Conservation (phyloP, 1,139 yeast genomes). For the Kluyveromyces sp. region DNA sequence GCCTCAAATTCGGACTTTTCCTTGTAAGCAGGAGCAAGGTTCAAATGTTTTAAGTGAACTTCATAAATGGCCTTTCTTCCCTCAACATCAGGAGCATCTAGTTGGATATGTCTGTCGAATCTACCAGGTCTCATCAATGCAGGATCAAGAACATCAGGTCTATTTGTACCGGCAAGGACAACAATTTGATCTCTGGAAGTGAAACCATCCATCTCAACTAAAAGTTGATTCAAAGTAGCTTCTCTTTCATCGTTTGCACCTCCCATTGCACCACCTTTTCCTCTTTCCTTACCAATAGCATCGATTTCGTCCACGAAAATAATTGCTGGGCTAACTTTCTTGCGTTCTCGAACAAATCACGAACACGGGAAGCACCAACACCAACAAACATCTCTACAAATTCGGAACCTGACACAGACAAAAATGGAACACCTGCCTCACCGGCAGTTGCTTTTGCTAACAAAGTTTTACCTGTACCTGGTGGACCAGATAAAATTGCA, state of each 20-base stretch:
- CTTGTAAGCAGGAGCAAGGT: slow-evolving; percentile 31
- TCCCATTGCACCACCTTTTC: slow-evolving; percentile 67
- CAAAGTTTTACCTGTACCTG: slow-evolving; percentile 97
- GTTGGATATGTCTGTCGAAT: slow-evolving; percentile 86
- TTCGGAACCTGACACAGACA: slow-evolving; percentile 95
- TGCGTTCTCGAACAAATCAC: slow-evolving; percentile 89
- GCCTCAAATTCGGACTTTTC: slow-evolving; percentile 34
- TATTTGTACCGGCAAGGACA: slow-evolving; percentile 93
- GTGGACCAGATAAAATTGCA: slow-evolving; percentile 96
- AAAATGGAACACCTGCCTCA: slow-evolving; percentile 95
- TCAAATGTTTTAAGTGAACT: slow-evolving; percentile 71
- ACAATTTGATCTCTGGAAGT: slow-evolving; percentile 86
- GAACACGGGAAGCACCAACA: slow-evolving; percentile 96
- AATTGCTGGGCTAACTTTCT: slow-evolving; percentile 84
- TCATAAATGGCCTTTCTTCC: slow-evolving; percentile 89
- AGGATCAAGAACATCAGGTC: slow-evolving; percentile 86
- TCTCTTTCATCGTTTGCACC: slow-evolving; percentile 96
- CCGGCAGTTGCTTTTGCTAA: slow-evolving; percentile 99
- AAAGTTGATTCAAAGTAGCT: slow-evolving; percentile 85
- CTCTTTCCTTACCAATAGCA: slow-evolving; percentile 94
- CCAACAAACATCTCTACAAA: slow-evolving; percentile 99
- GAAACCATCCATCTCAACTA: slow-evolving; percentile 98
- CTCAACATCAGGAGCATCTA: slow-evolving; percentile 86
- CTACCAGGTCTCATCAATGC: slow-evolving; percentile 96
- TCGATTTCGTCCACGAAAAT: slow-evolving; percentile 96